A percentile compares a stretch with the other conserved stretches of the same genome.
These are phyloP conservation scores for Zygosaccharomyces lentus DNA, from an alignment of 805 yeast species.

Conservation along the genomic window DNA sequence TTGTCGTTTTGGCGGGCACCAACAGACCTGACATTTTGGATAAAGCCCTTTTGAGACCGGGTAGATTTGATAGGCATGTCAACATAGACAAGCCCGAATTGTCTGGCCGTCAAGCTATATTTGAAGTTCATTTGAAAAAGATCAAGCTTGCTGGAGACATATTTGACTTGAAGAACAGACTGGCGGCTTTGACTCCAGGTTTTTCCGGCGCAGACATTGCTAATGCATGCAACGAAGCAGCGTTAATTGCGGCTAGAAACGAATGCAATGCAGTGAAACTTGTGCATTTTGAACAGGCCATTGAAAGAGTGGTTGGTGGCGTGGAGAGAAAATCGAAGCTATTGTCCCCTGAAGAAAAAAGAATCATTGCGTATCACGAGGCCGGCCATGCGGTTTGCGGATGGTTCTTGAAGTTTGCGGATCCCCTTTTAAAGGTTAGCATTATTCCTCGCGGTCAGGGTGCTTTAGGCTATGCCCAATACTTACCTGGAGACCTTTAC, in stretches of 20 bases:
- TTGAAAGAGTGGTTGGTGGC: slow-evolving; percentile 96
- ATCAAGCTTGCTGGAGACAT: slow-evolving; percentile 55
- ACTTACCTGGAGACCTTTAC: slow-evolving; percentile 88
- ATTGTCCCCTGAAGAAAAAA: slow-evolving; percentile 79
- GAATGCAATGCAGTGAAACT: slow-evolving; percentile 66
- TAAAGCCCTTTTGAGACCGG: slow-evolving; percentile 91
- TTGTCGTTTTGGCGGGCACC: slow-evolving; percentile 96
- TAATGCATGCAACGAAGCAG: slow-evolving; percentile 95
- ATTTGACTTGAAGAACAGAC: slow-evolving; percentile 67
- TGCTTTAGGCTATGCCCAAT: slow-evolving; percentile 96
- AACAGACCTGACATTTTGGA: slow-evolving; percentile 93
- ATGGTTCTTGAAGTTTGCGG: slow-evolving; percentile 88
- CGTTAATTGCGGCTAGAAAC: slow-evolving; percentile 89
- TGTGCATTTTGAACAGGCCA: slow-evolving; percentile 88
- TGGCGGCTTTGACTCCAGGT: slow-evolving; percentile 96
- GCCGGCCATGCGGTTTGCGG: slow-evolving; percentile 99
- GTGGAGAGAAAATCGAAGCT: slow-evolving; percentile 85
- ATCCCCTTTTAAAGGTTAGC: slow-evolving; percentile 90
- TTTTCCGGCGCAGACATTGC: slow-evolving; percentile 99
- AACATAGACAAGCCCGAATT: slow-evolving; percentile 89
- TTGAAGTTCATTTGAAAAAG: slow-evolving; percentile 75
- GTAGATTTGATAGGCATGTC: slow-evolving; percentile 94
- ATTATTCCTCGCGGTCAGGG: slow-evolving; percentile 97
- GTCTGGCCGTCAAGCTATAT: slow-evolving; percentile 91
- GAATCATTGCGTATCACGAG: slow-evolving; percentile 92